A percentile compares a stretch with the other conserved stretches of the same genome.
These are phyloP conservation scores for Trichoderma afroharzianum DNA, from an alignment of 2,329 filamentous ascomycete species.

Conservation along the genomic window DNA sequence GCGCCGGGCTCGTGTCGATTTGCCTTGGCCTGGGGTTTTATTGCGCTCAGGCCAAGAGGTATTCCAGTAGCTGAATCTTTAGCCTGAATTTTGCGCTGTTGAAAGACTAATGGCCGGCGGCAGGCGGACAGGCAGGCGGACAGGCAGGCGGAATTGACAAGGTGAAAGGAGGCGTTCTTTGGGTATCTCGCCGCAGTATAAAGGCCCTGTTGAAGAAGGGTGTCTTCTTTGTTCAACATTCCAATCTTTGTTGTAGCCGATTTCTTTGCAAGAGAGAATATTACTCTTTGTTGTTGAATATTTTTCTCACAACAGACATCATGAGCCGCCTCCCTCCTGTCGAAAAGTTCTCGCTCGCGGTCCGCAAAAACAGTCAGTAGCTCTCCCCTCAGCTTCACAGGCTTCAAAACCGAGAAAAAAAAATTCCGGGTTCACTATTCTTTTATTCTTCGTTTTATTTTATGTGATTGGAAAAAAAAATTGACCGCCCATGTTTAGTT, in stretches of 20 bases:
- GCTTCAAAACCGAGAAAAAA: no score
- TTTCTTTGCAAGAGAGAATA: background rate
- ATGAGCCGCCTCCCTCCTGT: conserved; percentile 40
- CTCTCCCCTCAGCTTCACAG: no score
- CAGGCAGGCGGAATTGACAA: background rate
- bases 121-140: background rate
- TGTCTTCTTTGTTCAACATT: background rate
- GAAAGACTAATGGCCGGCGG: background rate
- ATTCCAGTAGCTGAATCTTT: background rate
- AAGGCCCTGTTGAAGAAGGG: background rate
- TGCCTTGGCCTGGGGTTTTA: background rate
- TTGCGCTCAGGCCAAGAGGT: background rate
- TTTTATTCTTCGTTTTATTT: background rate
- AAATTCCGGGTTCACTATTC: background rate
- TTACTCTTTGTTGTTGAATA: background rate
- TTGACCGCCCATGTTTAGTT: conserved; percentile 40
- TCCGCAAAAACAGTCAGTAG: conserved; percentile 49
- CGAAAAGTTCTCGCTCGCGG: conserved; percentile 48
- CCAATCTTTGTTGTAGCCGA: background rate
- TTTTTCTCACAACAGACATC: background rate
- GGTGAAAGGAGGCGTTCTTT: background rate
- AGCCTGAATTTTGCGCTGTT: background rate
- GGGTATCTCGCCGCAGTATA: background rate
- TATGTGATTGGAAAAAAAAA: conserved; percentile 33
- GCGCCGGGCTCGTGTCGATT: background rate